Evolutionary conservation across 768 basidiomycete genomes (phyloP).

Genomic region (Fomitopsis pulvina): DNA sequence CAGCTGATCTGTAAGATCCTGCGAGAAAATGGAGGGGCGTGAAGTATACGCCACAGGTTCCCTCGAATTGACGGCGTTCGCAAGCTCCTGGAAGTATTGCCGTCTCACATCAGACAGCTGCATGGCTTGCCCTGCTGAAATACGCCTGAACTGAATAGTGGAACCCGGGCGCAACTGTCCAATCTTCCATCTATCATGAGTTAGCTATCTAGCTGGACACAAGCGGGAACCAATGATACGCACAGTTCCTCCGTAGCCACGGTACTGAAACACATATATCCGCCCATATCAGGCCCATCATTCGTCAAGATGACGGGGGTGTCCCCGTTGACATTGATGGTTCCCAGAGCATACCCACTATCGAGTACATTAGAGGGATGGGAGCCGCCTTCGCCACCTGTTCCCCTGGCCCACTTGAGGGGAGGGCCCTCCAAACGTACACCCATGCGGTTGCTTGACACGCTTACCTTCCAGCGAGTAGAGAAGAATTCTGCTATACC

Average conservation of each 20-base stretch:
- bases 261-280: constrained; percentile 51
- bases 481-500: constrained; percentile 47
- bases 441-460: constrained; percentile 58
- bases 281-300: constrained; percentile 61
- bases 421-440: constrained; percentile 49
- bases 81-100: constrained; percentile 25
- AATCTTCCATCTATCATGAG: constrained; percentile 52
- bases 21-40: background rate
- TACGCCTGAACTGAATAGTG: constrained; percentile 44
- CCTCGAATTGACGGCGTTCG: constrained; percentile 2
- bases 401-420: constrained; percentile 47
- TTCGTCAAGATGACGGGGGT: constrained; percentile 59
- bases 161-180: constrained; percentile 58
- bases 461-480: constrained; percentile 45
- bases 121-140: constrained; percentile 38
- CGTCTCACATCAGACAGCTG: constrained; percentile 18
- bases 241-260: constrained; percentile 46
- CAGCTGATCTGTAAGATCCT: constrained; percentile 9
- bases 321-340: constrained; percentile 61
- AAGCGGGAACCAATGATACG: constrained; percentile 12
- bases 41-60: background rate
- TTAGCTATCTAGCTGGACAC: background rate
- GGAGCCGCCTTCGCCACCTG: constrained; percentile 60
- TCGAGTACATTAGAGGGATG: constrained; percentile 66
- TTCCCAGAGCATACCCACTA: constrained; percentile 49